phyloP scores from a whole-genome alignment of 345 rosid species.

The Trapa incisa region DNA sequence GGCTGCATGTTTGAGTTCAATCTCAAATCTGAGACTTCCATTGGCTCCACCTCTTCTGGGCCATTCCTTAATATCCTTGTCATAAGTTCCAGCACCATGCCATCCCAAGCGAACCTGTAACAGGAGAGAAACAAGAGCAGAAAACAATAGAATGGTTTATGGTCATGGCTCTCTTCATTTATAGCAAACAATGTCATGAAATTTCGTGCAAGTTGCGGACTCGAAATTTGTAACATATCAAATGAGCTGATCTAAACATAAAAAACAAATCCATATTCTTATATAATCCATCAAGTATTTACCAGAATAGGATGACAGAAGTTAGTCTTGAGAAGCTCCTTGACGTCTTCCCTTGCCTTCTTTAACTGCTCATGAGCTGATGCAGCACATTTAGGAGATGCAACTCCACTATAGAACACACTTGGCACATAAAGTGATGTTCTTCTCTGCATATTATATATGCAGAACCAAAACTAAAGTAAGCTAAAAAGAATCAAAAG shows the following conservation, averaged over 20 bases:
- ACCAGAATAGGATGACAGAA: slow-evolving; percentile 86
- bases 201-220: background rate
- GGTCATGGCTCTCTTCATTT: background rate
- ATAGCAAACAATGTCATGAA: background rate
- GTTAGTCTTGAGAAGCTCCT: slow-evolving; percentile 58
- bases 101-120: slow-evolving; percentile 80
- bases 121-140: background rate
- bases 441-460: slow-evolving; percentile 31
- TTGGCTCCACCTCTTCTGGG: slow-evolving; percentile 90
- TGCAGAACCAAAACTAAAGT: background rate
- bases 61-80: slow-evolving; percentile 85
- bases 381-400: slow-evolving; percentile 45
- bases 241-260: no score
- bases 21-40: slow-evolving; percentile 82
- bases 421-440: slow-evolving; percentile 18
- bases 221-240: background rate
- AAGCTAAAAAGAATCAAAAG: background rate
- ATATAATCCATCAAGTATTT: background rate
- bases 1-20: slow-evolving; percentile 87
- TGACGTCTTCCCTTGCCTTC: slow-evolving; percentile 83
- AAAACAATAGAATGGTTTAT: background rate
- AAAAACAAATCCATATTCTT: background rate
- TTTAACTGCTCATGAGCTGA: slow-evolving; percentile 69
- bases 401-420: slow-evolving; percentile 19
- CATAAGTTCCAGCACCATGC: slow-evolving; percentile 96